These are phyloP conservation scores for Adansonia rubrostipa DNA, from an alignment of 441 rosid genomes.

Conservation along the genomic window DNA sequence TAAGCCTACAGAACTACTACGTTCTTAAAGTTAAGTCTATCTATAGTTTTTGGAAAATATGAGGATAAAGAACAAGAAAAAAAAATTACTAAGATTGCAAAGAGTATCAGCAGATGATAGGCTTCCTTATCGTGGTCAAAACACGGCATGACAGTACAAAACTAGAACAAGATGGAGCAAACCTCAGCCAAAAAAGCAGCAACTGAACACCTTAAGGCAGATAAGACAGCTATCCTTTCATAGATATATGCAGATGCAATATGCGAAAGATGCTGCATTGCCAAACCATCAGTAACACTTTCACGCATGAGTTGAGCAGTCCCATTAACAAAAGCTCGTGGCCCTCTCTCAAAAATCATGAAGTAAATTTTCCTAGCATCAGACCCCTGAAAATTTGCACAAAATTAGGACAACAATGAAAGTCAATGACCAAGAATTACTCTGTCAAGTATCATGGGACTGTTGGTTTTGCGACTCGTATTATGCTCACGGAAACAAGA, in stretches of 20 bases:
- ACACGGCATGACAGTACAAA: neutral
- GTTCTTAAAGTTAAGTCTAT: neutral
- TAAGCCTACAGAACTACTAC: neutral
- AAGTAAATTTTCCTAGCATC: constrained; percentile 68
- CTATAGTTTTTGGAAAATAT: neutral
- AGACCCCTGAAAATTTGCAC: constrained; percentile 53
- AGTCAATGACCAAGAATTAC: neutral
- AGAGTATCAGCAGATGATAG: neutral
- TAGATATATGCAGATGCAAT: constrained; percentile 70
- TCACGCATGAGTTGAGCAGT: constrained; percentile 49
- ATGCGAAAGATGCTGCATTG: constrained; percentile 57
- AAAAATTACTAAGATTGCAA: neutral
- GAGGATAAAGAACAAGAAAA: neutral
- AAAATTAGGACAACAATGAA: neutral
- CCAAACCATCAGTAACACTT: constrained; percentile 48
- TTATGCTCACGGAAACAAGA: neutral
- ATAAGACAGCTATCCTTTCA: constrained; percentile 67
- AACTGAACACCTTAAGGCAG: constrained; percentile 61
- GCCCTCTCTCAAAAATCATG: constrained; percentile 94
- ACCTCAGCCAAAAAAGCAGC: constrained; percentile 87
- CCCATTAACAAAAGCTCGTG: constrained; percentile 69
- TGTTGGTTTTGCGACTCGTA: neutral
- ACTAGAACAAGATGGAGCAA: constrained; percentile 9
- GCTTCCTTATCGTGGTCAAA: constrained; percentile 6
- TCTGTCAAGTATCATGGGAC: neutral